Base-by-base conservation (phyloP, 2,329 filamentous ascomycete genomes). In the Colletotrichum echinochloae region DNA sequence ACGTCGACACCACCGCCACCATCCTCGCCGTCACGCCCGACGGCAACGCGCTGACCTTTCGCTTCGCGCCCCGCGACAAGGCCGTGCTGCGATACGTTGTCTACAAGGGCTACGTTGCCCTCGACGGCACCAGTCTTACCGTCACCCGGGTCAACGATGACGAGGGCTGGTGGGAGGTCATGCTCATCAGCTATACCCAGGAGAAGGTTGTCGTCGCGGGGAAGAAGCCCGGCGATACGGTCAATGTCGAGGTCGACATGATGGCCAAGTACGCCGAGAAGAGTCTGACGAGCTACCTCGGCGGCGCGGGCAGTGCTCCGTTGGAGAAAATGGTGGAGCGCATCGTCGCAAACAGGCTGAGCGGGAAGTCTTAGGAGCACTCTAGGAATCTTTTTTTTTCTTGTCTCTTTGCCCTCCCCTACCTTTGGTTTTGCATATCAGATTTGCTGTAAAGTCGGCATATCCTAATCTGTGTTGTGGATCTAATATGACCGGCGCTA, bases 151-250 rank as follows among this genome's bases (percentile, higher is more conserved):
- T 98, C 37, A 84, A 95, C 76, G 95, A 98, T 80, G 87, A 78
- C 5, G 88, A 90, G 74, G 91, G 92, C 51, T 97, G 94, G 80
- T 98, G 91, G 89, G 96, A 98, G 87, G 92, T 99, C 60, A 99
- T 99, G 96, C 86, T 99, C 72, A 98, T 99, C 80, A 89, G 93
- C 11, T 99, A 99, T 81, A 98, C 96, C 14, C 96, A 98, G 84
- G 94, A 95, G 81, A 93, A 93, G 81, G 91, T 99, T 20, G 92
- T 97, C 20, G 90, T 94, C 73, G 93, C 93, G 2, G 85, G 84
- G 62, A 98, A 98, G 88, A 85, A 88, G 81, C 83, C 87, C 37
- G 94, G 95, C 2, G 94, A 97, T 7, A 88, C 90, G 60, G 93
- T 97, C 72, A 98, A 98, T 78, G 89, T 98, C 44, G 95, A 98